phyloP scores from a whole-genome alignment of 306 rosid genomes.

The Hippophae rhamnoides region DNA sequence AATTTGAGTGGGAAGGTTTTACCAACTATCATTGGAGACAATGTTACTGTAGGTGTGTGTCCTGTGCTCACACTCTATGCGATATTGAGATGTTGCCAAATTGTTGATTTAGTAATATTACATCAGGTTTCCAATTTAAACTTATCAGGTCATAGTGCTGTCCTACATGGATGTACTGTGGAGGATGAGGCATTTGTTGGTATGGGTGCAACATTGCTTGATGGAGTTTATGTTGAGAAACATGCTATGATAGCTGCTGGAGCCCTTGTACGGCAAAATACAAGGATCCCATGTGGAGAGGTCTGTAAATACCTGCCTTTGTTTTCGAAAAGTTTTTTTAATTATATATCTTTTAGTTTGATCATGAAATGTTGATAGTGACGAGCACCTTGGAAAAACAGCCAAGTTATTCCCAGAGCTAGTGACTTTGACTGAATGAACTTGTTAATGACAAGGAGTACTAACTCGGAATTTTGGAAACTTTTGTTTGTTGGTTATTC shows the following conservation, averaged over 20 bases:
- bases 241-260: slow-evolving; percentile 97
- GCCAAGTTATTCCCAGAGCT: slow-evolving; percentile 2
- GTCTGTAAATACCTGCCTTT: slow-evolving; percentile 27
- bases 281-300: slow-evolving; percentile 92
- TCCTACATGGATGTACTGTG: slow-evolving; percentile 83
- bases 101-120: slow-evolving; percentile 17
- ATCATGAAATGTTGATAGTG: not conserved
- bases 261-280: slow-evolving; percentile 88
- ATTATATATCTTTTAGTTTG: not conserved
- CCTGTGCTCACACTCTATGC: slow-evolving; percentile 17
- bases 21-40: slow-evolving; percentile 79
- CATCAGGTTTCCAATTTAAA: slow-evolving; percentile 10
- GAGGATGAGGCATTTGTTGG: slow-evolving; percentile 98
- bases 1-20: slow-evolving; percentile 83
- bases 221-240: slow-evolving; percentile 79
- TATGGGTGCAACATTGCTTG: slow-evolving; percentile 91
- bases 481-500: not conserved
- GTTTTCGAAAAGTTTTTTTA: not conserved
- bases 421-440: not conserved
- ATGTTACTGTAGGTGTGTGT: slow-evolving; percentile 87
- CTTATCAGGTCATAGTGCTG: slow-evolving; percentile 74
- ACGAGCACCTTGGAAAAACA: slow-evolving; percentile 1
- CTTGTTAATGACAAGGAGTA: not conserved
- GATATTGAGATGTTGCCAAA: slow-evolving; percentile 9
- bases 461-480: not conserved